Percentiles rank a stretch among this genome's conserved stretches.
phyloP scores from a whole-genome alignment of 1,284 basidiomycete species.

The Sanguinoderma infundibulare region DNA sequence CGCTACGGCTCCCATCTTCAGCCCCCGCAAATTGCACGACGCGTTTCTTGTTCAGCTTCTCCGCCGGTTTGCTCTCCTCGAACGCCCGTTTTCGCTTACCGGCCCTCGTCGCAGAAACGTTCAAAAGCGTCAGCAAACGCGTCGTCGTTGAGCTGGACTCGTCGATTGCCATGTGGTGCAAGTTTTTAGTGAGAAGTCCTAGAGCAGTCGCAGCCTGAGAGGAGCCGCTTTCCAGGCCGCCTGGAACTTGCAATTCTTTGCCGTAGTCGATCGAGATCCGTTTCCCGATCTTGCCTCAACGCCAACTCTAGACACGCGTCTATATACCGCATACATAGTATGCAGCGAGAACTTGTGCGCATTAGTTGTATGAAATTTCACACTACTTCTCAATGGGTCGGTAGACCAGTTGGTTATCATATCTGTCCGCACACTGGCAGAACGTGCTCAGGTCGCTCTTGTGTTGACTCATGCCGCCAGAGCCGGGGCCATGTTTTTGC shows the following conservation, averaged over 20 bases:
- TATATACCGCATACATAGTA: neutral
- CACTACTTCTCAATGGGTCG: too few relatives aligned
- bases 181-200: neutral
- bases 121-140: conserved; percentile 89
- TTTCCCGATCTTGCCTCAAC: neutral
- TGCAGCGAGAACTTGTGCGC: too few relatives aligned
- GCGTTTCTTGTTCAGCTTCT: conserved; percentile 69
- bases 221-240: neutral
- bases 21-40: conserved; percentile 26
- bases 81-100: conserved; percentile 59
- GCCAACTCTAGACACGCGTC: too few relatives aligned
- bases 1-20: conserved; percentile 23
- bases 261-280: neutral
- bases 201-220: neutral
- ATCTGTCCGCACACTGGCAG: too few relatives aligned
- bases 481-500: neutral
- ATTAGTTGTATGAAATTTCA: too few relatives aligned
- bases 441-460: neutral
- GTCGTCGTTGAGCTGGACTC: conserved; percentile 65
- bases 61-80: conserved; percentile 47
- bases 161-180: conserved; percentile 31
- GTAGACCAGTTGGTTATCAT: too few relatives aligned
- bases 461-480: neutral
- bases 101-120: conserved; percentile 83
- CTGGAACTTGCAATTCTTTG: neutral